Evolutionary conservation across 23 red algal species (phyloP), one percentile per base, ranked within the genome.

Genomic region (Chondrus crispus): DNA sequence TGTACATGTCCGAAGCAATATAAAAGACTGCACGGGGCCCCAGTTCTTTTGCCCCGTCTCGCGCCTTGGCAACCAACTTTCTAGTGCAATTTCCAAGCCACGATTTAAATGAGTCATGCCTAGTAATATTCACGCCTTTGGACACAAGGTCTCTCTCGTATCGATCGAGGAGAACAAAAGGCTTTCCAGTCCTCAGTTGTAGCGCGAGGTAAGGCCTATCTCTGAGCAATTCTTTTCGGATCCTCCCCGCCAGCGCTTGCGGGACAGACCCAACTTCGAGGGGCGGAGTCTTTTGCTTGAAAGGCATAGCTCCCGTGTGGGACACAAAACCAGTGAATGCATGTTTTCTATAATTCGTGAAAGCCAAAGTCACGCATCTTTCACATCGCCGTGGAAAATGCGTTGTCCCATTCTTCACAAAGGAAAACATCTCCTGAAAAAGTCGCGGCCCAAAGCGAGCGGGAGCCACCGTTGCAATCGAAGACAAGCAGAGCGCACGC

Each of bases 1-100:
- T 78, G 70, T 74, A 79, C 85, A 89, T 26, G 43, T 89, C 85
- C 35, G 85, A 89, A 20, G 85, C 85, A 19, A 89, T 52, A 37
- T 76, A 76, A 14, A 78, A 40, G 68, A 77, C 41, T 37, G 19
- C 16, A 38, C n/a, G 82, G 60, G 58, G 30, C 62, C 48, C 46
- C 77, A 54, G 35, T 26, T 35, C 47, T 35, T 50, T 32, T 33
- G 47, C 35, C 16, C 51, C 37, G 28, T 38, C 49, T 26, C 62
- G 38, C 36, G 82, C 62, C 62, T 62, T 45, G 29, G 35, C 14
- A 53, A 85, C 49, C 52, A 85, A 38, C 26, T 19, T 5, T 11
- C 14, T 16, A 53, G 55, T 37, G 58, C 82, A 86, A 46, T 8
- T 41, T 10, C 20, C 35, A 38, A 86, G 35, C 82, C 82, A 86